These are phyloP conservation scores for Elsinoe necatrix DNA, from an alignment of 2,329 filamentous ascomycete species.

Conservation along the genomic window DNA sequence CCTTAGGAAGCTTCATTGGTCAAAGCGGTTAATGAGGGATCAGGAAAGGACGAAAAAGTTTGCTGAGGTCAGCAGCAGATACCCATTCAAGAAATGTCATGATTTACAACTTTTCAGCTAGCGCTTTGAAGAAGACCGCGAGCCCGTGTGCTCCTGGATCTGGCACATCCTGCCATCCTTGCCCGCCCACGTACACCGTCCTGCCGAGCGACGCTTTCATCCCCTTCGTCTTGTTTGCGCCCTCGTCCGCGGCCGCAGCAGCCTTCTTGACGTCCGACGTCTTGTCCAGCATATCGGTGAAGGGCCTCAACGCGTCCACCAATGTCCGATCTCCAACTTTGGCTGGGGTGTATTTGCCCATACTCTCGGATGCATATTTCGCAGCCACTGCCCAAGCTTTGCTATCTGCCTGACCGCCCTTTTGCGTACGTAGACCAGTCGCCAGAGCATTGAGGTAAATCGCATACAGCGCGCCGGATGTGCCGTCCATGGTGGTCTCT, in stretches of 20 bases:
- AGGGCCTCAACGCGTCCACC: conserved; percentile 82
- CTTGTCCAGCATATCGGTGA: conserved; percentile 61
- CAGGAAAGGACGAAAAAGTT: not conserved
- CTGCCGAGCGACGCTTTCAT: conserved; percentile 86
- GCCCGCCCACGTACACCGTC: conserved; percentile 72
- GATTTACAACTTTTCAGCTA: conserved; percentile 42
- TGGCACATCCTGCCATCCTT: conserved; percentile 62
- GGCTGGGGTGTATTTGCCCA: conserved; percentile 81
- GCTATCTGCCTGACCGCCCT: conserved; percentile 32
- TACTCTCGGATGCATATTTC: conserved; percentile 57
- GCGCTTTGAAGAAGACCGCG: conserved; percentile 69
- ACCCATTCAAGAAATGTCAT: conserved; percentile 15
- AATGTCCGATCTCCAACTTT: conserved; percentile 82
- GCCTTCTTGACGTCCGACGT: conserved; percentile 63
- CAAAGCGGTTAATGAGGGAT: not conserved
- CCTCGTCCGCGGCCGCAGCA: conserved; percentile 64
- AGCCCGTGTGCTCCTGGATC: conserved; percentile 74
- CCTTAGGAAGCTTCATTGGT: not conserved
- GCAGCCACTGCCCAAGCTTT: conserved; percentile 60
- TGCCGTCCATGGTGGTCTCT: conserved; percentile 65
- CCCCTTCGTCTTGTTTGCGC: conserved; percentile 75
- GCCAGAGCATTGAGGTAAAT: conserved; percentile 87
- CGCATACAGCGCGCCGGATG: conserved; percentile 67
- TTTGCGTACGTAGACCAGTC: conserved; percentile 53
- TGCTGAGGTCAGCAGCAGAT: conserved; percentile 14